Conservation (phyloP, 441 rosid species). For the Macaranga tanarius region DNA sequence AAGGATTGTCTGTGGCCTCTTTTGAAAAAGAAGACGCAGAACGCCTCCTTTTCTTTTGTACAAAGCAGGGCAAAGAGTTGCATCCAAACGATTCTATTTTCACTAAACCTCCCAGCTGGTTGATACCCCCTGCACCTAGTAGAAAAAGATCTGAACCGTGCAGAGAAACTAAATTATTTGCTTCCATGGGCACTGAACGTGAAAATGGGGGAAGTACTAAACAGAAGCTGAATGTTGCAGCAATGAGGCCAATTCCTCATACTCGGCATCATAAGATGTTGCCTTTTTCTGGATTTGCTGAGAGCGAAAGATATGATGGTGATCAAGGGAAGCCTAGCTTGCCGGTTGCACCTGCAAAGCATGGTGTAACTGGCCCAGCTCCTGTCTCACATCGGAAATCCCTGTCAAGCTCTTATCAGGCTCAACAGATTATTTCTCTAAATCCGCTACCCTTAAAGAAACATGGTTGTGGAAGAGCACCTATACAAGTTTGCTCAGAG, state of each 20-base stretch:
- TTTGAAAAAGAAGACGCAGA: conserved; percentile 94
- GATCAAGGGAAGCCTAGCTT: conserved; percentile 66
- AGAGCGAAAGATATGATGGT: conserved; percentile 69
- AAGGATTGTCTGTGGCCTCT: conserved; percentile 93
- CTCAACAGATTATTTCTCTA: conserved; percentile 83
- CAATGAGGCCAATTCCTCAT: conserved; percentile 92
- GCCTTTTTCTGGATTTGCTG: conserved; percentile 74
- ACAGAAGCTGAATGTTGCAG: conserved; percentile 54
- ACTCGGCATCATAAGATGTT: conserved; percentile 71
- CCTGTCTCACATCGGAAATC: conserved; percentile 72
- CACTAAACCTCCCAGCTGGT: conserved; percentile 64
- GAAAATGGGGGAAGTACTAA: conserved; percentile 52
- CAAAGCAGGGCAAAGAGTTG: conserved; percentile 42
- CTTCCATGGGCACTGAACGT: conserved; percentile 32
- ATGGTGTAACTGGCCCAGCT: conserved; percentile 45
- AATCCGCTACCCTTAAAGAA: conserved; percentile 94
- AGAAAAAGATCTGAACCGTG: conserved; percentile 60
- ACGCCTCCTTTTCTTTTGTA: conserved; percentile 82
- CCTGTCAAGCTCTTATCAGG: conserved; percentile 71
- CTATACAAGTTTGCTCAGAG: conserved; percentile 96
- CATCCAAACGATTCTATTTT: conserved; percentile 32
- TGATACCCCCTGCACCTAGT: conserved; percentile 75
- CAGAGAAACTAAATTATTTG: conserved; percentile 47
- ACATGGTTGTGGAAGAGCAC: conserved; percentile 95
- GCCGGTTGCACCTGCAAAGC: conserved; percentile 63